Evolutionary conservation across 495 filamentous ascomycete species (phyloP), one percentile per base, ranked within the genome.

Genomic region (Cercophora newfieldiana): DNA sequence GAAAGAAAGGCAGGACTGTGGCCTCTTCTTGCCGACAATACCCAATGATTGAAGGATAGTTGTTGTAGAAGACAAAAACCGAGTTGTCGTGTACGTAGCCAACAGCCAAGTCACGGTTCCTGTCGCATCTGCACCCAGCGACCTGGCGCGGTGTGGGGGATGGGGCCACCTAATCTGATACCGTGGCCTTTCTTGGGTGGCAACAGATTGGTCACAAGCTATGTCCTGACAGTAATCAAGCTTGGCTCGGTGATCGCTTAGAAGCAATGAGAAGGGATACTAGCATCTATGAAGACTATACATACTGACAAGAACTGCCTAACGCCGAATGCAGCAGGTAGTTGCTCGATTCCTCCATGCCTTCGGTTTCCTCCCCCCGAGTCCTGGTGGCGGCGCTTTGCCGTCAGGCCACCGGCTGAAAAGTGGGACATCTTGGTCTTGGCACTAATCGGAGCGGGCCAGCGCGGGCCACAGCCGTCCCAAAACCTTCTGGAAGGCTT

Each of bases 181-280:
- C 55, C 55, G 55, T 57, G 55, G 55, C 55, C 55, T 57, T 57
- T 57, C 26, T 14, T 57, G 26, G 37, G 37, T 44, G 37, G 37
- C 37, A 44, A 44, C 37, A 44, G 2, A 44, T 14, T 16, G 37
- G 37, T 44, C 37, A 14, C 12, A 44, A 33, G 18, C 10, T 14
- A 44, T 14, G 37, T 4, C 18, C 10, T 44, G 37, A 16, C 12
- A 14, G 30, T 33, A 44, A 44, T 44, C 10, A 44, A 16, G 37
- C 2, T 2, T 16, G 37, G 12, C 18, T 16, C 37, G 18, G 18
- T 16, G 10, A 2, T 14, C 18, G 37, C 37, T 44, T 44, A 44
- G n/a, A n/a, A n/a, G n/a, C n/a, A n/a, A n/a, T n/a, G n/a, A n/a
- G n/a, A n/a, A n/a, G n/a, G n/a, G n/a, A n/a, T n/a, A n/a, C n/a